A percentile compares a stretch with the other conserved stretches of the same genome.
Evolutionary conservation across 2,329 filamentous ascomycete species (phyloP).

Genomic region (Mariannaea sp.): DNA sequence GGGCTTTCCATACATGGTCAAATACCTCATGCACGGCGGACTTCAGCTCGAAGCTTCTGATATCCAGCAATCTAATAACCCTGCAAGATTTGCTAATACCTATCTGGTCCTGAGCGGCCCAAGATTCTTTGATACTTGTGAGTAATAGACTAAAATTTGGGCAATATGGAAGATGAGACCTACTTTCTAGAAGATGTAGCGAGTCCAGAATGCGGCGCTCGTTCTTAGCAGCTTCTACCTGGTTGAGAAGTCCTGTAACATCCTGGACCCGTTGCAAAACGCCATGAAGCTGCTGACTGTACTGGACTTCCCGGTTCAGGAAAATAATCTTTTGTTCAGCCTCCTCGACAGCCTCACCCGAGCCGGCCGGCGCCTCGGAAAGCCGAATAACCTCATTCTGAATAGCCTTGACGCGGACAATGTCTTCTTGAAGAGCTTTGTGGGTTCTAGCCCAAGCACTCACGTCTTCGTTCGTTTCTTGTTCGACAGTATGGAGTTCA

Average conservation of each 20-base stretch:
- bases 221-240: slow-evolving; percentile 62
- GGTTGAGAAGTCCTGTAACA: slow-evolving; percentile 64
- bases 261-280: slow-evolving; percentile 57
- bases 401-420: slow-evolving; percentile 76
- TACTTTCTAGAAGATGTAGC: slow-evolving; percentile 61
- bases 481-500: slow-evolving; percentile 77
- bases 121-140: slow-evolving; percentile 52
- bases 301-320: slow-evolving; percentile 61
- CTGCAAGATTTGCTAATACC: slow-evolving; percentile 65
- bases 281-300: slow-evolving; percentile 60
- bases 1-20: slow-evolving; percentile 69
- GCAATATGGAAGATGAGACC: slow-evolving; percentile 23
- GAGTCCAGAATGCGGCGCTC: slow-evolving; percentile 62
- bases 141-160: slow-evolving; percentile 14
- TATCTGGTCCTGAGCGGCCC: slow-evolving; percentile 62
- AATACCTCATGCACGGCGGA: slow-evolving; percentile 69
- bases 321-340: slow-evolving; percentile 62
- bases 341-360: slow-evolving; percentile 57
- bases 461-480: slow-evolving; percentile 77
- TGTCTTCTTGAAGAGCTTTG: slow-evolving; percentile 82
- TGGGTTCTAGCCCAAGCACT: slow-evolving; percentile 86
- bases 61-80: slow-evolving; percentile 66
- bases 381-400: slow-evolving; percentile 81
- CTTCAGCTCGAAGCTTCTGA: slow-evolving; percentile 69
- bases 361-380: slow-evolving; percentile 66